A percentile compares a stretch with the other conserved stretches of the same genome.
Conservation (phyloP, 2,329 filamentous ascomycete genomes). For the Chaetomiaceae sp. region DNA sequence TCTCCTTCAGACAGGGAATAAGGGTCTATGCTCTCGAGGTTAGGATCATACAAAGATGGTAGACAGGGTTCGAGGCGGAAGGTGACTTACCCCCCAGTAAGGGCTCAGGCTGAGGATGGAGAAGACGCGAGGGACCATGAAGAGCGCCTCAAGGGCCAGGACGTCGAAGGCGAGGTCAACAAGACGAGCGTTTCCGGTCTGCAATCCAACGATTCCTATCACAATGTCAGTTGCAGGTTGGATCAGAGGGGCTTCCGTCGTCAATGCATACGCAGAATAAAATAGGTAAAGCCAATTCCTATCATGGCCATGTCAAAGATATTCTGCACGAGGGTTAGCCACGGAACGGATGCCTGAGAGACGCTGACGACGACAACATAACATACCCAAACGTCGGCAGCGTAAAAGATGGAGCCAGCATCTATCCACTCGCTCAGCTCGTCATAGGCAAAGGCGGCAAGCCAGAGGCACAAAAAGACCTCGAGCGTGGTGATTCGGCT, state of each 20-base stretch:
- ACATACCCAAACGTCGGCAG: constrained; percentile 75
- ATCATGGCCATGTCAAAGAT: constrained; percentile 76
- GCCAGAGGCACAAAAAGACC: constrained; percentile 74
- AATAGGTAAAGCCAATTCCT: constrained; percentile 65
- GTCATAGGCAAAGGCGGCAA: constrained; percentile 82
- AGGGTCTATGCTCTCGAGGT: constrained; percentile 49
- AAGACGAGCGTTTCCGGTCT: constrained; percentile 53
- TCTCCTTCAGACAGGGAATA: constrained; percentile 87
- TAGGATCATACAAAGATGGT: background rate
- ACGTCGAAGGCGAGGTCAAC: constrained; percentile 82
- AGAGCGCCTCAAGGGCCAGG: constrained; percentile 80
- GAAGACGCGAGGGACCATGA: constrained; percentile 84
- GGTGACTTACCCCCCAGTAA: constrained; percentile 62
- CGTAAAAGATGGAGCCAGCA: constrained; percentile 81
- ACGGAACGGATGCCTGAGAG: too few relatives aligned
- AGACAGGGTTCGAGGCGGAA: background rate
- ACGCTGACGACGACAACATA: background rate
- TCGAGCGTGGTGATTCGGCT: constrained; percentile 64
- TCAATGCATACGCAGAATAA: constrained; percentile 67
- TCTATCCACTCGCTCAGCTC: constrained; percentile 81
- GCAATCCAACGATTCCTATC: constrained; percentile 62
- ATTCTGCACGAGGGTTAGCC: constrained; percentile 55
- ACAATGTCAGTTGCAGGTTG: constrained; percentile 15
- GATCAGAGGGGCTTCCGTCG: too few relatives aligned
- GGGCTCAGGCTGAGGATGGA: constrained; percentile 81